Conservation (phyloP, 2,329 filamentous ascomycete genomes). For the Bipolaris bicolor region DNA sequence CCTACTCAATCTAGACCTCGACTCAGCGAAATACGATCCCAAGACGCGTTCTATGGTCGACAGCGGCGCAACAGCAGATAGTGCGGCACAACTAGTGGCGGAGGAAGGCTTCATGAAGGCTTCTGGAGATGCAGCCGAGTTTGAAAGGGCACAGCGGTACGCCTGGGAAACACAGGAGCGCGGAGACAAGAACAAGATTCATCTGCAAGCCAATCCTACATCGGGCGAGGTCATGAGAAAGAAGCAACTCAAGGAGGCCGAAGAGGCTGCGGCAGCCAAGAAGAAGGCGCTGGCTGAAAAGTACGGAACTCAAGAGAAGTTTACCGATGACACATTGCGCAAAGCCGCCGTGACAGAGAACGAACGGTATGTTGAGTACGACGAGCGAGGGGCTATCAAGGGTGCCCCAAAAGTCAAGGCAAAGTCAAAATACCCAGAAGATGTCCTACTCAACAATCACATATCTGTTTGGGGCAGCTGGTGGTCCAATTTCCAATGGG, state of each 20-base stretch:
- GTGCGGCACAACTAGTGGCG: conserved; percentile 80
- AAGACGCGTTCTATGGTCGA: conserved; percentile 94
- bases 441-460: conserved; percentile 89
- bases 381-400: conserved; percentile 87
- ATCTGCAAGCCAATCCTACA: conserved; percentile 95
- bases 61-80: conserved; percentile 78
- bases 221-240: conserved; percentile 84
- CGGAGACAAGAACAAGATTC: conserved; percentile 76
- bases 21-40: conserved; percentile 96
- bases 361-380: conserved; percentile 91
- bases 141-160: conserved; percentile 85
- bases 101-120: conserved; percentile 91
- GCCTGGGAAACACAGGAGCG: conserved; percentile 96
- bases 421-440: conserved; percentile 91
- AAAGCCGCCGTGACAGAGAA: conserved; percentile 76
- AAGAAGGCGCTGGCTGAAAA: conserved; percentile 77
- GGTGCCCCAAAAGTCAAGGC: conserved; percentile 77
- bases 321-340: conserved; percentile 67
- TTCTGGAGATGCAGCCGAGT: conserved; percentile 90
- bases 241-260: conserved; percentile 76
- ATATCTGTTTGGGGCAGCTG: conserved; percentile 93
- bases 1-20: conserved; percentile 88
- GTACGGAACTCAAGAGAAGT: conserved; percentile 74
- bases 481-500: conserved; percentile 96
- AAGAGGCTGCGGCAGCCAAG: conserved; percentile 70